Conservation (phyloP, 768 basidiomycete genomes). For the Russula abietina region DNA sequence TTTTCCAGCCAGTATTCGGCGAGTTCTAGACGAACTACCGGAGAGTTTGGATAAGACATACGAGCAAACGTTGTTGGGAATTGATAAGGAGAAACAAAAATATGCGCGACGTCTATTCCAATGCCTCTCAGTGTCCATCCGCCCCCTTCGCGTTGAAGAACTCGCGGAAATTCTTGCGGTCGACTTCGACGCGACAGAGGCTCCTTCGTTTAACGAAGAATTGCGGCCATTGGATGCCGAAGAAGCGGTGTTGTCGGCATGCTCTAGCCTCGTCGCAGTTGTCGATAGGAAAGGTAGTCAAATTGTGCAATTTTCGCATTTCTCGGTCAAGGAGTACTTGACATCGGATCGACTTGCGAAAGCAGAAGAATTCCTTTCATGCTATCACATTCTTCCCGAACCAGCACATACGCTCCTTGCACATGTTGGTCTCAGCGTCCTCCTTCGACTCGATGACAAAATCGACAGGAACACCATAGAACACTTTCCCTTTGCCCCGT, state of each 20-base stretch:
- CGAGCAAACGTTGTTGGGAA: neutral
- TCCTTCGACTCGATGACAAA: neutral
- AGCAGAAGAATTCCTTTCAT: neutral
- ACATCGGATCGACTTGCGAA: neutral
- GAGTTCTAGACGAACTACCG: neutral
- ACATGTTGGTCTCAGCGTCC: neutral
- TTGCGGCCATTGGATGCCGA: slow-evolving; percentile 5
- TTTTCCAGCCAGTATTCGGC: neutral
- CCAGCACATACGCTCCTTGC: neutral
- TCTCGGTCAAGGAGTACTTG: neutral
- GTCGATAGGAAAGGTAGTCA: neutral
- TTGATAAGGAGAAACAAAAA: slow-evolving; percentile 1
- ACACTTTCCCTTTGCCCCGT: neutral
- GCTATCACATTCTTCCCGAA: slow-evolving; percentile 2
- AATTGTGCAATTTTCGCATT: neutral
- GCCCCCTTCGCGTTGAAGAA: slow-evolving; percentile 2
- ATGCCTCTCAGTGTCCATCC: slow-evolving; percentile 2
- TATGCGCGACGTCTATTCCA: slow-evolving; percentile 13
- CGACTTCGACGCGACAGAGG: neutral
- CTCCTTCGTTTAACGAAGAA: neutral
- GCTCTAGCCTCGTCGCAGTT: neutral
- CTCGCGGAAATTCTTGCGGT: slow-evolving; percentile 12
- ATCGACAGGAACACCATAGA: neutral
- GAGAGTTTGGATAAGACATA: slow-evolving; percentile 14
- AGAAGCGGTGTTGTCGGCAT: slow-evolving; percentile 4